phyloP scores from a whole-genome alignment of 768 basidiomycete species.

The Lactifluus piperatus region DNA sequence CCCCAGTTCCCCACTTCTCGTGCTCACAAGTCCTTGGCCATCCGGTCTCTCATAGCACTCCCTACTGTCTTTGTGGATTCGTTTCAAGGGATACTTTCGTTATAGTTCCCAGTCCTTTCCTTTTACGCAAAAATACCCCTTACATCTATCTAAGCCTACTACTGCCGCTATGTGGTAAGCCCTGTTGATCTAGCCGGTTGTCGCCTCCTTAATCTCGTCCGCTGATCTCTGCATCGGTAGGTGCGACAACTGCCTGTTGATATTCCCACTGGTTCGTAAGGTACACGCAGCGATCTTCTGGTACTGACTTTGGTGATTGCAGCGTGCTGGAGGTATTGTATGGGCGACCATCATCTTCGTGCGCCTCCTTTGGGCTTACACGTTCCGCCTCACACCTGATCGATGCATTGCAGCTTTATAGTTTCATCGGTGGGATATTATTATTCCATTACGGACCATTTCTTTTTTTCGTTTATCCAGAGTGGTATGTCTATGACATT shows the following conservation, averaged over 20 bases:
- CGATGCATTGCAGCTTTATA: constrained; percentile 43
- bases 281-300: constrained; percentile 3
- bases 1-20: background rate
- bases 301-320: constrained; percentile 19
- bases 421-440: constrained; percentile 55
- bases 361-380: constrained; percentile 21
- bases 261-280: constrained; percentile 56
- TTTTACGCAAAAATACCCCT: constrained; percentile 8
- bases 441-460: constrained; percentile 53
- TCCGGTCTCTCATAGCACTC: background rate
- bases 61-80: constrained; percentile 3
- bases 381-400: constrained; percentile 4
- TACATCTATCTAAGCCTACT: background rate
- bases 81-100: background rate
- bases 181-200: background rate
- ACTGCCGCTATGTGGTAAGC: constrained; percentile 13
- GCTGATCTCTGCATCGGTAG: constrained; percentile 27
- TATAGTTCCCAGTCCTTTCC: constrained; percentile 1
- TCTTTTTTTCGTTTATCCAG: constrained; percentile 54
- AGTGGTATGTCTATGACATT: constrained; percentile 43
- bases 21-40: background rate
- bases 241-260: constrained; percentile 74
- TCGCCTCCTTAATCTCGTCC: background rate
- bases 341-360: constrained; percentile 59
- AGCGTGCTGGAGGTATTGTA: constrained; percentile 66